phyloP scores from a whole-genome alignment of 176 grass and related monocot species.

The Secale cereale region DNA sequence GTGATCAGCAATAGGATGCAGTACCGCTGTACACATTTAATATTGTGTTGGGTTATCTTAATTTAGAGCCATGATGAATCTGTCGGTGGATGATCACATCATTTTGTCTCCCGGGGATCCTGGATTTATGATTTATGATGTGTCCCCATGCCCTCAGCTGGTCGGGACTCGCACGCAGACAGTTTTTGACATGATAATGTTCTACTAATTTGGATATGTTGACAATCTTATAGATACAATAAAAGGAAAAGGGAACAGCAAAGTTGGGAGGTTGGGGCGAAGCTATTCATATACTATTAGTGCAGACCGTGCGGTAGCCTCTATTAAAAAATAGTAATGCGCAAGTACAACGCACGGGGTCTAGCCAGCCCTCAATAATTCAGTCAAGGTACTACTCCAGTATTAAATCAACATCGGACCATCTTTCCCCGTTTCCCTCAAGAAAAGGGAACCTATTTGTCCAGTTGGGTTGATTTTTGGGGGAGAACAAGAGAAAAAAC shows the following conservation, averaged over 20 bases:
- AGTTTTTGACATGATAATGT: slow-evolving; percentile 34
- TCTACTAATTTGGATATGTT: slow-evolving; percentile 36
- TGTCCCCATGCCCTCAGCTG: slow-evolving; percentile 13
- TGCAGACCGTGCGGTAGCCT: slow-evolving; percentile 1
- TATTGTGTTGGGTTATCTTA: slow-evolving; percentile 1
- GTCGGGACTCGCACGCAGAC: slow-evolving; percentile 3
- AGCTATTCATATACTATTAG: slow-evolving; percentile 9
- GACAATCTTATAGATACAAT: slow-evolving; percentile 34
- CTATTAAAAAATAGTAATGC: slow-evolving; percentile 20
- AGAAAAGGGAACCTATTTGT: neutral
- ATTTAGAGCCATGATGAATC: slow-evolving; percentile 23
- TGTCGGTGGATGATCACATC: slow-evolving; percentile 20
- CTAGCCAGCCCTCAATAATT: slow-evolving; percentile 15
- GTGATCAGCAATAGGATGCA: neutral
- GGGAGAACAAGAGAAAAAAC: neutral
- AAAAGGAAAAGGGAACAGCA: neutral
- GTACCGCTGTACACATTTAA: neutral
- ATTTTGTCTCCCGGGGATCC: slow-evolving; percentile 31
- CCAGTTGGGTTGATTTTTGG: neutral
- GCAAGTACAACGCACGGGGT: slow-evolving; percentile 14
- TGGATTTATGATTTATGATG: slow-evolving; percentile 4
- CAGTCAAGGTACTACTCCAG: neutral
- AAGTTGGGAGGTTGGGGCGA: neutral
- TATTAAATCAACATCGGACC: neutral
- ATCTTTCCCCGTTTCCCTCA: slow-evolving; percentile 12